Base-by-base conservation (phyloP, 2,329 filamentous ascomycete genomes). In the Trichophyton schoenleinii region DNA sequence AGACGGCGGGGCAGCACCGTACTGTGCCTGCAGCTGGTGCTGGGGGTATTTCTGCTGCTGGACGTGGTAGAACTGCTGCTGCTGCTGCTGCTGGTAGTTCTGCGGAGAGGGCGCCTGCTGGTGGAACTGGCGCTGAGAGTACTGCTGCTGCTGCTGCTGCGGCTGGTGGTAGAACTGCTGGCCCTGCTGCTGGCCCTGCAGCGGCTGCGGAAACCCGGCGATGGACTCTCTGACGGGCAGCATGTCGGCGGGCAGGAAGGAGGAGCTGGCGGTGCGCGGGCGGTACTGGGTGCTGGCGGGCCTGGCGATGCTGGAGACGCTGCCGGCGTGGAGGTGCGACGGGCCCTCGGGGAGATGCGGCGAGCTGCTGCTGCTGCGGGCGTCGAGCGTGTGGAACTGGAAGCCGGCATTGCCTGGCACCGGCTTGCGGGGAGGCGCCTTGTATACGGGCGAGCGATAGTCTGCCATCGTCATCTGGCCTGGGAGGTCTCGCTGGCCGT, bases 371-470 rank as follows among this genome's bases (percentile, higher is more conserved):
- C 48, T 55, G 28, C 28, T 31, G 28, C 28, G 28, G 41, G 41
- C 7, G 57, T 59, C 58, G 61, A 34, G 61, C 44, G 20, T n/a
- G 49, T 65, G 57, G 41, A 66, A 66, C 57, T 65, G 65, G 48
- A 66, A 49, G 28, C 65, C 65, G 49, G 64, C 63, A 62, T 66
- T 65, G 31, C 57, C 62, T 42, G 58, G 59, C 18, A 66, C 42
- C 42, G 63, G 63, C 44, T 66, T 66, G 41, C 65, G 65, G 42
- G 58, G 62, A 60, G 65, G 65, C 22, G 59, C 53, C 61, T 65
- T 63, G 18, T 64, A 58, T n/a, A 58, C 49, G 28, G 65, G 65
- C 18, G 64, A 64, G 22, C 64, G 64, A 38, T 66, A 66, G 42
- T 66, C 65, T 25, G 62, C 63, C 65, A 66, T 66, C 25, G 31